Conservation (phyloP, 2,329 filamentous ascomycete genomes). For the Raffaelea ambrosiae region DNA sequence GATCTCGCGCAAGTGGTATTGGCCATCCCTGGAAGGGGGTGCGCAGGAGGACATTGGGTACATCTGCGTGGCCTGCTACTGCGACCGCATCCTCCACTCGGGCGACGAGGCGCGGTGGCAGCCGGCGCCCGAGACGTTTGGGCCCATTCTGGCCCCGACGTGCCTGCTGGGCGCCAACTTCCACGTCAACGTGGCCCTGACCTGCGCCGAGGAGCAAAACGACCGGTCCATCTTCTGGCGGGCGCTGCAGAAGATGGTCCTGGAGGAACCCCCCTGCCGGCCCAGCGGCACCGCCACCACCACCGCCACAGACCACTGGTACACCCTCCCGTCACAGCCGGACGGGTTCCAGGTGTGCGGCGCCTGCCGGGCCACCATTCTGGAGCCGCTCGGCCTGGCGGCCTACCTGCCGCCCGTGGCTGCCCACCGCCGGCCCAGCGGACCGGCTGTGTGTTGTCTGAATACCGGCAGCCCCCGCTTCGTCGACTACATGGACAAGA, state of each 20-base stretch:
- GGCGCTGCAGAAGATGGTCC: conserved; percentile 17
- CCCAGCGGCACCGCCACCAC: conserved; percentile 20
- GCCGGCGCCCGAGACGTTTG: conserved; percentile 5
- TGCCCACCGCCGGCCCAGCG: conserved; percentile 9
- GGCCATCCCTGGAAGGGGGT: neutral
- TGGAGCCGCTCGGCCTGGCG: conserved; percentile 21
- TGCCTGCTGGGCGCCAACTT: conserved; percentile 18
- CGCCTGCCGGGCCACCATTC: conserved; percentile 23
- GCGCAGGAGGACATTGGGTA: neutral
- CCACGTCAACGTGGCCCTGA: conserved; percentile 22
- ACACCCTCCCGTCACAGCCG: conserved; percentile 22
- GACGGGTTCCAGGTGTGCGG: conserved; percentile 25
- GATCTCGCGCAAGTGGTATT: neutral
- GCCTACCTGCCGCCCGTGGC: conserved; percentile 20
- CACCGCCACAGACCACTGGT: conserved; percentile 22
- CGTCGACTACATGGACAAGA: neutral
- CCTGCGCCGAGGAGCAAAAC: conserved; percentile 19
- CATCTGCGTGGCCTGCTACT: conserved; percentile 19
- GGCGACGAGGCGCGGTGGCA: conserved; percentile 11
- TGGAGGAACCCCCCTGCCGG: conserved; percentile 20
- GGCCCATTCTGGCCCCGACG: conserved; percentile 13
- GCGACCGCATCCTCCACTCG: conserved; percentile 23
- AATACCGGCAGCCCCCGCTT: conserved; percentile 22
- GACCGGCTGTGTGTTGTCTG: conserved; percentile 22
- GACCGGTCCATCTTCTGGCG: conserved; percentile 26